Evolutionary conservation across 2,329 filamentous ascomycete species (phyloP).

Genomic region (Fusarium haematococcum): DNA sequence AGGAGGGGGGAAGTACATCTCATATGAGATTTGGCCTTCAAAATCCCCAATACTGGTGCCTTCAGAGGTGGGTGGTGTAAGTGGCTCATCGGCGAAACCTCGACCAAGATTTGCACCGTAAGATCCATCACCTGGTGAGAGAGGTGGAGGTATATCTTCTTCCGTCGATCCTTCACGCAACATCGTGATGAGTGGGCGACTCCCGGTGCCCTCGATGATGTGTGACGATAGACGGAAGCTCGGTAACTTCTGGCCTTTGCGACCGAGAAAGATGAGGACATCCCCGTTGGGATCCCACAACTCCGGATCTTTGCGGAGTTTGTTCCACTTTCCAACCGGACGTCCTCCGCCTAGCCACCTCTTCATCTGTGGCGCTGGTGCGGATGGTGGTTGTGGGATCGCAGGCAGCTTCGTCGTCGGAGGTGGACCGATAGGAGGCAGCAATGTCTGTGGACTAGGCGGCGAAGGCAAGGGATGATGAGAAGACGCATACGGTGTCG

Average conservation of each 20-base stretch:
- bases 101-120: constrained; percentile 49
- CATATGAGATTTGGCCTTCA: constrained; percentile 69
- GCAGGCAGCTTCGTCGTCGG: constrained; percentile 58
- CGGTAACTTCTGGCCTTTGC: constrained; percentile 58
- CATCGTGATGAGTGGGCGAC: constrained; percentile 63
- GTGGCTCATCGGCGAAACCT: constrained; percentile 21
- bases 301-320: constrained; percentile 69
- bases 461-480: constrained; percentile 33
- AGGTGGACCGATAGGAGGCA: constrained; percentile 49
- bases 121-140: constrained; percentile 56
- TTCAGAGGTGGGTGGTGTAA: constrained; percentile 56
- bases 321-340: constrained; percentile 66
- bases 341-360: constrained; percentile 65
- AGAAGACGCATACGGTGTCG: constrained; percentile 32
- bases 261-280: constrained; percentile 67
- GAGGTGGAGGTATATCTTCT: constrained; percentile 51
- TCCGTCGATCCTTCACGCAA: constrained; percentile 66
- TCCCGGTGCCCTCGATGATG: constrained; percentile 69
- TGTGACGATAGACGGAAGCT: constrained; percentile 70
- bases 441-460: constrained; percentile 32
- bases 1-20: constrained; percentile 73
- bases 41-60: constrained; percentile 49
- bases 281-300: constrained; percentile 72
- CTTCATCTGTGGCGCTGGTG: constrained; percentile 55
- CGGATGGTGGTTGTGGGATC: constrained; percentile 47